phyloP scores from a whole-genome alignment of 345 rosid genomes.

The Litchi chinensis region DNA sequence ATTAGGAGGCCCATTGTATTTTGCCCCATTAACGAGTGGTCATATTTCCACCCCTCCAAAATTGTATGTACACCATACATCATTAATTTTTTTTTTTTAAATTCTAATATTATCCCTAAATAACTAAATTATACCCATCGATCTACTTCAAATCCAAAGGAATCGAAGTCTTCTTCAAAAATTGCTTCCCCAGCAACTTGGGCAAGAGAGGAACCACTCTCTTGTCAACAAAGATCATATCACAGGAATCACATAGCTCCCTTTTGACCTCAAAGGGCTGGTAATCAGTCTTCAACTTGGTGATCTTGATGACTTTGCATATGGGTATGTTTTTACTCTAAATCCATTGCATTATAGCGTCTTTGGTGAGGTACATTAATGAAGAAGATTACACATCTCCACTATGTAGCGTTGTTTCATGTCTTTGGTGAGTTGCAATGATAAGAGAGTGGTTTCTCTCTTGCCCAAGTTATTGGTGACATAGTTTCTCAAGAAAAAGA shows the following conservation, averaged over 20 bases:
- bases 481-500: no score
- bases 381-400: no score
- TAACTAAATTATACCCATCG: constrained; percentile 29
- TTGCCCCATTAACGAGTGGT: no score
- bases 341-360: constrained; percentile 56
- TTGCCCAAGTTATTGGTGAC: no score
- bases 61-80: no score
- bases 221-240: constrained; percentile 51
- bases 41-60: no score
- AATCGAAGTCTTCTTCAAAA: constrained; percentile 70
- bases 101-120: no score
- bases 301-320: constrained; percentile 62
- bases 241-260: constrained; percentile 52
- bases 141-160: constrained; percentile 72
- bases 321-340: constrained; percentile 58
- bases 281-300: constrained; percentile 58
- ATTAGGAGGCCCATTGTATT: not conserved
- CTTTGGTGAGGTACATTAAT: constrained; percentile 46
- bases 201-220: constrained; percentile 65
- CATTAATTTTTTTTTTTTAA: no score
- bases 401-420: no score
- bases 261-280: constrained; percentile 53
- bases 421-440: no score
- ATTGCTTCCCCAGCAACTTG: constrained; percentile 74
- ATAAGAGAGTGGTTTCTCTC: no score